Evolutionary conservation across 805 yeast species (phyloP).

Genomic region (Suhomyces xylopsoci): DNA sequence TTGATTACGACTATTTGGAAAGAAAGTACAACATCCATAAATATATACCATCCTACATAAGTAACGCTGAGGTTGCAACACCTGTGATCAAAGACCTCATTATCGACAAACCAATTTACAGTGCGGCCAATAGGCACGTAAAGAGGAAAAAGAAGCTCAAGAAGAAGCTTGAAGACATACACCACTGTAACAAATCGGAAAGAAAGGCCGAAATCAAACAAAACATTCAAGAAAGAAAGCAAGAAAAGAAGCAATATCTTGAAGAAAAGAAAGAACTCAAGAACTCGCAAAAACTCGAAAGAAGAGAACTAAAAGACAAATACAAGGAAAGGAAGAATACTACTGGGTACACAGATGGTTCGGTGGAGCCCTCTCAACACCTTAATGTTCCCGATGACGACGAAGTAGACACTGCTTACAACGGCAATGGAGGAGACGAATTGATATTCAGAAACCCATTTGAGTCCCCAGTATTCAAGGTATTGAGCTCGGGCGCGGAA

Average conservation of each 20-base stretch:
- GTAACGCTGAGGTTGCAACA: conserved; percentile 34
- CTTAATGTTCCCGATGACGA: background rate
- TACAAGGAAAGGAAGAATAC: background rate
- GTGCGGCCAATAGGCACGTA: conserved; percentile 34
- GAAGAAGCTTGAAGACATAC: conserved; percentile 3
- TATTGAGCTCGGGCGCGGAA: background rate
- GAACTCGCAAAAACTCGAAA: conserved; percentile 4
- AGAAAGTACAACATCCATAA: conserved; percentile 31
- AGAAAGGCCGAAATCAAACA: conserved; percentile 6
- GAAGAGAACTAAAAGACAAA: conserved; percentile 5
- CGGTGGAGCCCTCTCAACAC: background rate
- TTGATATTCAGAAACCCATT: conserved; percentile 17
- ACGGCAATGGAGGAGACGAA: background rate
- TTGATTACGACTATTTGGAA: conserved; percentile 38
- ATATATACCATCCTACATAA: conserved; percentile 38
- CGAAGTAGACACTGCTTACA: background rate
- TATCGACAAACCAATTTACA: conserved; percentile 38
- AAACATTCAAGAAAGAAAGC: background rate
- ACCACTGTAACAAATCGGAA: conserved; percentile 1
- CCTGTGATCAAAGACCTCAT: conserved; percentile 35
- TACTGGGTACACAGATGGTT: background rate
- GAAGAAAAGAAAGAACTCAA: conserved; percentile 9
- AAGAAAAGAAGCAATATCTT: conserved; percentile 6
- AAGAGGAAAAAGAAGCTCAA: conserved; percentile 15
- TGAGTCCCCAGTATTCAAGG: conserved; percentile 5